Conservation (phyloP, 495 filamentous ascomycete genomes). For the Letharia columbiana region DNA sequence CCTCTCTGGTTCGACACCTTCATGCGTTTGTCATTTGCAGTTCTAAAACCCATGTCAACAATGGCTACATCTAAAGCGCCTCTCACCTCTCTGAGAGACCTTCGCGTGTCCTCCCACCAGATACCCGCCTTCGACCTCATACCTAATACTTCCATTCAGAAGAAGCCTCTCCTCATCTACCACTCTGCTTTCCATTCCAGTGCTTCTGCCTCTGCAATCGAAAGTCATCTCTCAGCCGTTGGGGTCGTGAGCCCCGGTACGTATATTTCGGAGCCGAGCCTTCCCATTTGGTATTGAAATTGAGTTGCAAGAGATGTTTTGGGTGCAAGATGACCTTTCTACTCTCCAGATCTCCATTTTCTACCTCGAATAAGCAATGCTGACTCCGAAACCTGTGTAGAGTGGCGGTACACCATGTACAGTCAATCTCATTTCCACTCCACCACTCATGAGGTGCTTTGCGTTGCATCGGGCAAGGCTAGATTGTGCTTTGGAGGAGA, state of each 20-base stretch:
- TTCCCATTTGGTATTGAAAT: no score
- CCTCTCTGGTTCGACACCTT: neutral
- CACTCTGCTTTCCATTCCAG: conserved; percentile 42
- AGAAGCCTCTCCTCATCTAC: conserved; percentile 55
- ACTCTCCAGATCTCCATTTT: no score
- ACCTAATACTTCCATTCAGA: conserved; percentile 58
- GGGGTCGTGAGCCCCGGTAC: conserved; percentile 46
- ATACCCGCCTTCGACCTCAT: conserved; percentile 50
- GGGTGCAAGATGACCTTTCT: no score
- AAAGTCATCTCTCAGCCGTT: conserved; percentile 42
- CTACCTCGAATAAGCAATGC: no score
- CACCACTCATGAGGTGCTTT: conserved; percentile 59
- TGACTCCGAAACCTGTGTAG: no score
- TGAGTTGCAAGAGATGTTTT: no score
- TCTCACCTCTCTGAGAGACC: conserved; percentile 40
- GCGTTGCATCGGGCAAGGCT: conserved; percentile 48
- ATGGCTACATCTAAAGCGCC: conserved; percentile 15
- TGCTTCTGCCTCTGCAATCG: conserved; percentile 40
- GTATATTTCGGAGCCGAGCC: no score
- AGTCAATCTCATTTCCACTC: conserved; percentile 55
- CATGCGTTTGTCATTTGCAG: neutral
- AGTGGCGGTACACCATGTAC: conserved; percentile 64
- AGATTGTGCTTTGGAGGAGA: conserved; percentile 60
- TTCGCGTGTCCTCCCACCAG: conserved; percentile 46
- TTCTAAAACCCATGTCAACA: neutral